Evolutionary conservation across 768 basidiomycete genomes (phyloP), one percentile per base, ranked within the genome.

Genomic region (Candolleomyces eurysporus): DNA sequence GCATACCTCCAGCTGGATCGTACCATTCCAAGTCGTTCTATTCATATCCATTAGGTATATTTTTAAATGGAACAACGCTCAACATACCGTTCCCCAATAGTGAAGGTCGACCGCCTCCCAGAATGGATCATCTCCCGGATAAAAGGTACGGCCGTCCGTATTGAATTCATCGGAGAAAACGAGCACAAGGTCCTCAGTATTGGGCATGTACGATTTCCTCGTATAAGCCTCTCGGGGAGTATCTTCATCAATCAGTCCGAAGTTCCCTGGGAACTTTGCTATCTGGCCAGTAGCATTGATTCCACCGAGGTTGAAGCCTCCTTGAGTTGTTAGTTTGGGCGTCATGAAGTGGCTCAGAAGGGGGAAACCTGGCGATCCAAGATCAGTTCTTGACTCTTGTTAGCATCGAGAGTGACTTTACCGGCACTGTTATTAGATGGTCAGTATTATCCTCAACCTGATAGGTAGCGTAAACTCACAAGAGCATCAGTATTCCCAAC

Each of bases 101-200:
- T 90, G 87, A 9, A 88, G 56, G 69, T 82, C 87, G 4, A 80
- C 78, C 6, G 83, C 85, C 61, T 81, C 79, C 80, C 81, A 88
- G 66, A 82, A 87, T 2, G 87, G 86, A 70, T 87, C 87, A 61
- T 87, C 85, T 2, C 85, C 91, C 3, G 86, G 81, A 72, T 85
- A 87, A 69, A 91, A 91, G 7, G 84, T 78, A 11, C 90, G 76
- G 0, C 90, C 91, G 2, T 90, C 89, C 22, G 69, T 71, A 61
- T 93, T 84, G 71, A 94, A 94, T 76, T 94, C 92, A 69, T 94
- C 92, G 1, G 85, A 88, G 72, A 92, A 94, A 17, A 92, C 85
- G 57, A 90, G 76, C 68, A 71, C 69, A 75, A 79, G 72, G 16
- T 78, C 72, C 57, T 82, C 82, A 17, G 21, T 31, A 48, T 69